phyloP scores from a whole-genome alignment of 192 early-diverging fungal species.

The Gonapodya sp. region DNA sequence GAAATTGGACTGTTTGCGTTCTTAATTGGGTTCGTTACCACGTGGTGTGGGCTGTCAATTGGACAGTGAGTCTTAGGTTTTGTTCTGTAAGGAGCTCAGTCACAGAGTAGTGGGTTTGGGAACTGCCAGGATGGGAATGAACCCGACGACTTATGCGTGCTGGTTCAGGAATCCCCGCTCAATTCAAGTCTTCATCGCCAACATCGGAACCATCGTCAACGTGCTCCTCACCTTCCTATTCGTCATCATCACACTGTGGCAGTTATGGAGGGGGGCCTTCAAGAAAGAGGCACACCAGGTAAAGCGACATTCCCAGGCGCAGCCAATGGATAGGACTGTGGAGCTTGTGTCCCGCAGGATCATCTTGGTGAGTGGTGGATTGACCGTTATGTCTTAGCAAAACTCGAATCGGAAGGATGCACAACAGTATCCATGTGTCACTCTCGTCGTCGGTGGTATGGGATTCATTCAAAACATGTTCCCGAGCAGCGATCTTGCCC shows the following conservation, averaged over 20 bases:
- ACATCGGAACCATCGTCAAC: neutral
- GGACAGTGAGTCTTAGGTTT: neutral
- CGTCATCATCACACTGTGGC: neutral
- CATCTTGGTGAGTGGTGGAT: neutral
- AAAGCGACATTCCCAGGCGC: neutral
- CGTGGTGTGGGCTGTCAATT: neutral
- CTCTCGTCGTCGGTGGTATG: neutral
- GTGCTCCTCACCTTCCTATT: neutral
- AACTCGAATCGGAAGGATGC: neutral
- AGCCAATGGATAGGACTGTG: neutral
- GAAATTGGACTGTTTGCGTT: neutral
- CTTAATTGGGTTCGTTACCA: neutral
- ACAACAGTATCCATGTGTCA: neutral
- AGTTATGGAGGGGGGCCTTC: neutral
- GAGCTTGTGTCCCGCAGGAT: neutral
- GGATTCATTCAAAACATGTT: conserved; percentile 1
- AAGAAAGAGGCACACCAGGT: neutral
- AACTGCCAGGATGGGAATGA: neutral
- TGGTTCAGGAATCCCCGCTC: neutral
- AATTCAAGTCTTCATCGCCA: neutral
- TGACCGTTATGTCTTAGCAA: neutral
- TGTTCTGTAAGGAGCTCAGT: neutral
- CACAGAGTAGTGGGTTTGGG: neutral
- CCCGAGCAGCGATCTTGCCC: neutral
- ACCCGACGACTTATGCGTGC: neutral